Conservation (phyloP, 768 basidiomycete species). For the Kockovaella imperatae region DNA sequence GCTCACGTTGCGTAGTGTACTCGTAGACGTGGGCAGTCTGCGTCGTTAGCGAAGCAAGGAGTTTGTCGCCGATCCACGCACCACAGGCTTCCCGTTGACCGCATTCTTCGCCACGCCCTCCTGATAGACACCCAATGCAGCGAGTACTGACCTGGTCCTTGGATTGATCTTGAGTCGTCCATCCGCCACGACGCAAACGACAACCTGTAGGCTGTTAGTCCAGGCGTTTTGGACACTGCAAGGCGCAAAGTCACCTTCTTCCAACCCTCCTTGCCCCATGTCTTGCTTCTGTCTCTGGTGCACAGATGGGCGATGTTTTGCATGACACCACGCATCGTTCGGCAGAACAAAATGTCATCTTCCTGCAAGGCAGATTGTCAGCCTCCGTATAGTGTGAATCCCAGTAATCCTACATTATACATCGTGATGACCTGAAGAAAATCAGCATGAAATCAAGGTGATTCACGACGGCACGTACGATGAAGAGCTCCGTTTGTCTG, state of each 20-base stretch:
- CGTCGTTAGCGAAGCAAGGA: not conserved
- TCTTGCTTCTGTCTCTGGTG: constrained; percentile 76
- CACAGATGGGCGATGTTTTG: constrained; percentile 87
- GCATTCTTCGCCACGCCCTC: constrained; percentile 58
- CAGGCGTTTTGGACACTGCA: not conserved
- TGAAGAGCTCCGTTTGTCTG: constrained; percentile 78
- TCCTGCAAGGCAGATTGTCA: constrained; percentile 47
- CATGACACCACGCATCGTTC: constrained; percentile 93
- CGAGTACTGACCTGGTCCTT: constrained; percentile 55
- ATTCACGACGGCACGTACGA: constrained; percentile 47
- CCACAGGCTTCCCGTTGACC: constrained; percentile 71
- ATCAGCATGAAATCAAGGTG: not conserved
- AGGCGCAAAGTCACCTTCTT: constrained; percentile 56
- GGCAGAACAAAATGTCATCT: constrained; percentile 70
- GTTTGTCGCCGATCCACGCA: too few species aligned
- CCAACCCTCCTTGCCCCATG: constrained; percentile 97
- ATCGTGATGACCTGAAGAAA: constrained; percentile 63
- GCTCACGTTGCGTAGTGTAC: constrained; percentile 72
- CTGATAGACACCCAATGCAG: constrained; percentile 90
- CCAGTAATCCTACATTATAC: constrained; percentile 68
- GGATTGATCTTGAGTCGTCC: constrained; percentile 78
- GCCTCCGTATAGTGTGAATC: not conserved
- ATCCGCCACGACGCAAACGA: constrained; percentile 84
- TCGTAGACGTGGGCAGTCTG: constrained; percentile 42
- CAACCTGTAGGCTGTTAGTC: constrained; percentile 50